These are phyloP conservation scores for Hypholoma fasciculare DNA, from an alignment of 768 basidiomycete species.

Conservation along the genomic window DNA sequence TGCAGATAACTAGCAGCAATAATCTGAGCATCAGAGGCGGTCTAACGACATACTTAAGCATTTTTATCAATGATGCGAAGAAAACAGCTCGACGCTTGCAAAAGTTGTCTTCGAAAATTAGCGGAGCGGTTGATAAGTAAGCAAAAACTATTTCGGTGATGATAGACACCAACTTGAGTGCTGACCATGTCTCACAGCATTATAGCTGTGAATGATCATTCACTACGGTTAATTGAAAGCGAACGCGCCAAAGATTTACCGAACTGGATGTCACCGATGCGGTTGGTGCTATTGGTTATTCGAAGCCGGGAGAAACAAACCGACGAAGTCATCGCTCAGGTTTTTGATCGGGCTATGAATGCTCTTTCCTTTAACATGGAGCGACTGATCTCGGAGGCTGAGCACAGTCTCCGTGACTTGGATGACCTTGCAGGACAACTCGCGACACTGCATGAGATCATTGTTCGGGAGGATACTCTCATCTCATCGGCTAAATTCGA, in stretches of 20 bases:
- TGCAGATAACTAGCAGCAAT: constrained; percentile 64
- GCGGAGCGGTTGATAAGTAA: constrained; percentile 73
- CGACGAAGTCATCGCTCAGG: constrained; percentile 46
- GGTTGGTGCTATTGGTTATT: constrained; percentile 43
- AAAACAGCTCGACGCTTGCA: constrained; percentile 59
- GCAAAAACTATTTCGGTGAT: constrained; percentile 25
- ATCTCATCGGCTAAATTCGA: constrained; percentile 46
- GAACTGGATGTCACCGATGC: constrained; percentile 28
- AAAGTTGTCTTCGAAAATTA: constrained; percentile 63
- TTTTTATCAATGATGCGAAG: constrained; percentile 64
- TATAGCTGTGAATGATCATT: constrained; percentile 73
- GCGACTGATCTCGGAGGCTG: constrained; percentile 65
- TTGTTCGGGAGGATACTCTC: constrained; percentile 54
- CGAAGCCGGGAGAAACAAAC: constrained; percentile 26
- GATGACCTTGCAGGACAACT: constrained; percentile 64
- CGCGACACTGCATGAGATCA: constrained; percentile 52
- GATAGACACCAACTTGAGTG: too few species aligned
- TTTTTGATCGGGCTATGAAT: constrained; percentile 65
- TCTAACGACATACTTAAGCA: constrained; percentile 50
- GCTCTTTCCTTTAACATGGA: constrained; percentile 51
- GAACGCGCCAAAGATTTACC: constrained; percentile 36
- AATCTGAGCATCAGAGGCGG: constrained; percentile 56
- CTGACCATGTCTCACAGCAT: constrained; percentile 45
- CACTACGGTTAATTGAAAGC: constrained; percentile 54
- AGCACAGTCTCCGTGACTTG: constrained; percentile 53